Percentiles rank a stretch among this genome's conserved stretches.
Evolutionary conservation across 108 stramenopile genomes (phyloP).

Genomic region (Conticribra guillardii): DNA sequence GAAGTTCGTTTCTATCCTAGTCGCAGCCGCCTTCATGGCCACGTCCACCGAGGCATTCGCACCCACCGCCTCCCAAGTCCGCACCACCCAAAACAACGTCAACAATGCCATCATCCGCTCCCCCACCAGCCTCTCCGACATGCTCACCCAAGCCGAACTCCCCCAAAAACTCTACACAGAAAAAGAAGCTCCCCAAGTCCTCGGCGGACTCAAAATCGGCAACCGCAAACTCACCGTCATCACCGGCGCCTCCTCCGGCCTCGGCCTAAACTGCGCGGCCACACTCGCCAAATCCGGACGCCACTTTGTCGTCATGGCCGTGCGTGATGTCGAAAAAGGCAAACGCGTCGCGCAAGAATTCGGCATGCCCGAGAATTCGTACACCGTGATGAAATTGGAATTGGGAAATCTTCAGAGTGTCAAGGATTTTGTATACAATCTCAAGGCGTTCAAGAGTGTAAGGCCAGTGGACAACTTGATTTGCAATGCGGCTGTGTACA

Average conservation of each 20-base stretch:
- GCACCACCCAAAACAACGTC: slow-evolving; percentile 1
- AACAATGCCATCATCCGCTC: slow-evolving; percentile 13
- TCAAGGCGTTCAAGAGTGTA: slow-evolving; percentile 93
- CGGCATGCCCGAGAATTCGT: slow-evolving; percentile 74
- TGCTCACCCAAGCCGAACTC: slow-evolving; percentile 63
- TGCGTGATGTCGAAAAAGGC: slow-evolving; percentile 89
- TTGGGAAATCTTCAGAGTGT: slow-evolving; percentile 88
- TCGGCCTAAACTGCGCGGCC: slow-evolving; percentile 82
- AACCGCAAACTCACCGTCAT: slow-evolving; percentile 82
- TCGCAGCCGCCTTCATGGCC: slow-evolving; percentile 25
- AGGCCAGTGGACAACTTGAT: slow-evolving; percentile 89
- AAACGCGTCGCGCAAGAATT: slow-evolving; percentile 85
- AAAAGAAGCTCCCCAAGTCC: slow-evolving; percentile 78
- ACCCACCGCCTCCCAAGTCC: slow-evolving; percentile 32
- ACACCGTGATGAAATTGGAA: slow-evolving; percentile 91
- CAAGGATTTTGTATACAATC: slow-evolving; percentile 90
- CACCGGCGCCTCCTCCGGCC: slow-evolving; percentile 92
- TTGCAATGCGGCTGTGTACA: slow-evolving; percentile 97
- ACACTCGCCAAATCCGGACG: slow-evolving; percentile 85
- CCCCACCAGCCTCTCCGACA: slow-evolving; percentile 27
- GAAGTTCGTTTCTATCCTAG: slow-evolving; percentile 26
- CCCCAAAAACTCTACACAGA: slow-evolving; percentile 75
- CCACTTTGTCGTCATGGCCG: slow-evolving; percentile 94
- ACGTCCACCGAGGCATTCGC: slow-evolving; percentile 21
- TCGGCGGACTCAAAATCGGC: slow-evolving; percentile 88